Evolutionary conservation across 2,329 filamentous ascomycete species (phyloP).

Genomic region (Trichophyton equinum): DNA sequence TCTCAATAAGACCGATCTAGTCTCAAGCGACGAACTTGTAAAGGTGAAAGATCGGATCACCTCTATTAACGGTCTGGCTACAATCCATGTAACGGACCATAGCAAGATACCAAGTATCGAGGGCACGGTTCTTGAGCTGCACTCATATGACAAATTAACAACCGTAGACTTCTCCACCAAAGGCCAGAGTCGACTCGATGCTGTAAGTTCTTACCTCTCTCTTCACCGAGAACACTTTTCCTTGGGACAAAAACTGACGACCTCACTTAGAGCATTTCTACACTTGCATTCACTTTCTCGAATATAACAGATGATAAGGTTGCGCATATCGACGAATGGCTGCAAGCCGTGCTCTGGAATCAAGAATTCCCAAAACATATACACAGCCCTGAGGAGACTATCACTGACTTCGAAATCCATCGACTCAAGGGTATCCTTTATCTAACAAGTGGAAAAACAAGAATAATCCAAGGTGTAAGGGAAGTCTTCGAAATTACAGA

Average conservation of each 20-base stretch:
- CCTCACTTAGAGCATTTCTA: conserved; percentile 60
- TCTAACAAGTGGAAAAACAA: conserved; percentile 46
- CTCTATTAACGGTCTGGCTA: conserved; percentile 83
- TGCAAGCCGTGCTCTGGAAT: conserved; percentile 78
- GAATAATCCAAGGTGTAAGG: conserved; percentile 80
- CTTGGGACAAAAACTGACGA: not conserved
- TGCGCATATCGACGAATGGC: conserved; percentile 60
- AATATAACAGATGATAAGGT: conserved; percentile 47
- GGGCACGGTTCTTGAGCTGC: conserved; percentile 74
- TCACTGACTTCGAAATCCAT: conserved; percentile 61
- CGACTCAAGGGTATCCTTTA: conserved; percentile 70
- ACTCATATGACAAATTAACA: conserved; percentile 78
- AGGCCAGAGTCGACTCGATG: conserved; percentile 83
- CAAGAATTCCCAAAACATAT: conserved; percentile 18
- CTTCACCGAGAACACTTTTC: not conserved
- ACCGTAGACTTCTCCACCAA: conserved; percentile 58
- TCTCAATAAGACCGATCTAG: conserved; percentile 85
- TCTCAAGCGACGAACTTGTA: conserved; percentile 56
- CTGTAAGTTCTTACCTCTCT: conserved; percentile 41
- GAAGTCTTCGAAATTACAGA: conserved; percentile 91
- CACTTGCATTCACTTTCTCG: conserved; percentile 58
- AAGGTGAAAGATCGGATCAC: conserved; percentile 57
- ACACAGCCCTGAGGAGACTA: conserved; percentile 5
- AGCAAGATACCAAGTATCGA: conserved; percentile 71
- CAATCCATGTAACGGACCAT: conserved; percentile 66